These are phyloP conservation scores for Cenchrus purpureus DNA, from an alignment of 176 grass and related monocot species.

Conservation along the genomic window DNA sequence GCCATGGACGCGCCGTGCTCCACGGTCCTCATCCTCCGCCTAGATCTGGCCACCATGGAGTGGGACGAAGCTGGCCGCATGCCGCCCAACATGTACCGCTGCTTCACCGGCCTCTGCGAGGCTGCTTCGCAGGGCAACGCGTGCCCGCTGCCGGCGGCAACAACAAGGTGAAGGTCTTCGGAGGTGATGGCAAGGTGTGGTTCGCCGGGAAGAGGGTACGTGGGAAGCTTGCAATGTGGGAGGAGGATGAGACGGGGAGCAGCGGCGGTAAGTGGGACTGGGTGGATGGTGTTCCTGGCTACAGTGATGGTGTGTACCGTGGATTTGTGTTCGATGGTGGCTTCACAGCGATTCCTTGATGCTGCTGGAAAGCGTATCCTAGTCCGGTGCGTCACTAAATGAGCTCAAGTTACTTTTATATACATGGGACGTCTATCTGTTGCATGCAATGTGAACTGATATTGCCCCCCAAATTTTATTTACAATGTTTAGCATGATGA, in stretches of 20 bases:
- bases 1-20: slow-evolving; percentile 85
- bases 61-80: slow-evolving; percentile 97
- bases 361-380: background rate
- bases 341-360: slow-evolving; percentile 77
- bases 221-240: slow-evolving; percentile 96
- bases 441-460: slow-evolving; percentile 23
- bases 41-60: slow-evolving; percentile 91
- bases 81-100: slow-evolving; percentile 87
- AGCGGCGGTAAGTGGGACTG: slow-evolving; percentile 77
- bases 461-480: slow-evolving; percentile 38
- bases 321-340: slow-evolving; percentile 93
- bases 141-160: slow-evolving; percentile 51
- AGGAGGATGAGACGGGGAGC: slow-evolving; percentile 65
- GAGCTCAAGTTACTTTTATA: slow-evolving; percentile 21
- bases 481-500: slow-evolving; percentile 44
- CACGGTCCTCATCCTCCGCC: slow-evolving; percentile 85
- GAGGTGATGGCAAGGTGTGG: slow-evolving; percentile 95
- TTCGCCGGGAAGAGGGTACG: slow-evolving; percentile 87
- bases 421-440: slow-evolving; percentile 16
- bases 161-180: slow-evolving; percentile 99
- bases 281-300: slow-evolving; percentile 81
- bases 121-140: slow-evolving; percentile 42
- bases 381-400: slow-evolving; percentile 40
- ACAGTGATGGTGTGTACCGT: slow-evolving; percentile 83
- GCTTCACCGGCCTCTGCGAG: slow-evolving; percentile 76